These are phyloP conservation scores for Mitragyna speciosa DNA, from an alignment of 257 asterid genomes.

Conservation along the genomic window DNA sequence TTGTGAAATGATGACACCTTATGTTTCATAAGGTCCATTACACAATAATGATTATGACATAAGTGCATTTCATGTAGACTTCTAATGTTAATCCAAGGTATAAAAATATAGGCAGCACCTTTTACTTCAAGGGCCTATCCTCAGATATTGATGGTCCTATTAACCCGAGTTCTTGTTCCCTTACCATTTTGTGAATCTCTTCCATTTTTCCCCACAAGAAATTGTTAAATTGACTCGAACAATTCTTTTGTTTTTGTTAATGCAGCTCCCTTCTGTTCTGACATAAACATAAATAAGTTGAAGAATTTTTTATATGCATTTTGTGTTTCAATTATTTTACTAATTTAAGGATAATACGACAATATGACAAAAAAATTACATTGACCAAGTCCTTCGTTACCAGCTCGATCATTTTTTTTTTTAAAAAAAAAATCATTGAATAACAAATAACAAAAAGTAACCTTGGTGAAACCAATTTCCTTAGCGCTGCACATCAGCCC, in stretches of 20 bases:
- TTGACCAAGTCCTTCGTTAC: conserved; percentile 1
- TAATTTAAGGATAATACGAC: not conserved
- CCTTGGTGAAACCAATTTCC: conserved; percentile 45
- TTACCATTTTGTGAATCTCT: not conserved
- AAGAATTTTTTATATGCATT: no score
- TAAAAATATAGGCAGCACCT: not conserved
- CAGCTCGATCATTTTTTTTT: conserved; percentile 12
- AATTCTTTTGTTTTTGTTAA: not conserved
- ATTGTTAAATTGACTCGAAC: no score
- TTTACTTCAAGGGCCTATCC: not conserved
- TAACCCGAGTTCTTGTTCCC: not conserved
- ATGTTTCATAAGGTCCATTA: not conserved
- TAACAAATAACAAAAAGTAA: not conserved
- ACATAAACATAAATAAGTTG: not conserved
- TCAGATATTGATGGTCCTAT: not conserved
- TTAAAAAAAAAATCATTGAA: no score
- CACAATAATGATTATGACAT: not conserved
- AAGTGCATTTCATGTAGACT: not conserved
- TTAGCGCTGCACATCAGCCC: conserved; percentile 38
- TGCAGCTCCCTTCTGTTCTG: not conserved
- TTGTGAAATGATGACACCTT: not conserved
- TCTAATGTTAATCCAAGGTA: not conserved
- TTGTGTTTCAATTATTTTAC: no score
- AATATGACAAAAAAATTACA: not conserved
- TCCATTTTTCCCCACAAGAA: not conserved